These are phyloP conservation scores for Albatrellus ellisii DNA, from an alignment of 768 basidiomycete genomes.

Conservation along the genomic window DNA sequence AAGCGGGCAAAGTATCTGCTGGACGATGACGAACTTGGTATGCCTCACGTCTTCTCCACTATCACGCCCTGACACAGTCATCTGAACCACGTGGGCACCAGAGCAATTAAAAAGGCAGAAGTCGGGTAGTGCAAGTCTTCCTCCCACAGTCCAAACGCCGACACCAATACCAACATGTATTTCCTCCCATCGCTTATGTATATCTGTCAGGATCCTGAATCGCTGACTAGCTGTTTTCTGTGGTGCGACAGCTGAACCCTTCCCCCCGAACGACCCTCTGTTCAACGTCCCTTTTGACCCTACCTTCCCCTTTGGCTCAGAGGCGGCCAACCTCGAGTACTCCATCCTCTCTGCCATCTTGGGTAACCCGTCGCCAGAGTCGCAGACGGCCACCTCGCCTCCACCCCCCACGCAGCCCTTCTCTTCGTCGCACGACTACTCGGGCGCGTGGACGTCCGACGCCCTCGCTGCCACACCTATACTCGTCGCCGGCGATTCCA, in stretches of 20 bases:
- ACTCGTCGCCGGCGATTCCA: conserved; percentile 1
- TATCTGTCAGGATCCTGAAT: too few species aligned
- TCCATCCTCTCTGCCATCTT: conserved; percentile 89
- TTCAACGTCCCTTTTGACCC: conserved; percentile 45
- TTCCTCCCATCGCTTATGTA: too few species aligned
- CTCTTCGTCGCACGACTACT: conserved; percentile 3
- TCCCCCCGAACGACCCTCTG: conserved; percentile 43
- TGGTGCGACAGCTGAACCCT: conserved; percentile 14
- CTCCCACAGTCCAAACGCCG: conserved; percentile 1
- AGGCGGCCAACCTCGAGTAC: conserved; percentile 90
- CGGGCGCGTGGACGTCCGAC: conserved; percentile 5
- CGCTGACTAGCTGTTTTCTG: too few species aligned
- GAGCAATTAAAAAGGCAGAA: conserved; percentile 12
- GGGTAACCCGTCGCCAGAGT: conserved; percentile 28
- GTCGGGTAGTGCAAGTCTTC: neutral
- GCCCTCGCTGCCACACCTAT: conserved; percentile 1
- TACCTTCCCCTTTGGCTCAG: conserved; percentile 64
- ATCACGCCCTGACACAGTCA: conserved; percentile 2
- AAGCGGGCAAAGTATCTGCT: conserved; percentile 98
- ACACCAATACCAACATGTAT: conserved; percentile 5
- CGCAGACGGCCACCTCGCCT: conserved; percentile 8
- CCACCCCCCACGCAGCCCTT: conserved; percentile 7
- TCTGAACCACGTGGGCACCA: neutral
- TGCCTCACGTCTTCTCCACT: conserved; percentile 11
- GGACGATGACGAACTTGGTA: conserved; percentile 88